Base-by-base conservation (phyloP, 2,329 filamentous ascomycete genomes). In the Claviceps purpurea region DNA sequence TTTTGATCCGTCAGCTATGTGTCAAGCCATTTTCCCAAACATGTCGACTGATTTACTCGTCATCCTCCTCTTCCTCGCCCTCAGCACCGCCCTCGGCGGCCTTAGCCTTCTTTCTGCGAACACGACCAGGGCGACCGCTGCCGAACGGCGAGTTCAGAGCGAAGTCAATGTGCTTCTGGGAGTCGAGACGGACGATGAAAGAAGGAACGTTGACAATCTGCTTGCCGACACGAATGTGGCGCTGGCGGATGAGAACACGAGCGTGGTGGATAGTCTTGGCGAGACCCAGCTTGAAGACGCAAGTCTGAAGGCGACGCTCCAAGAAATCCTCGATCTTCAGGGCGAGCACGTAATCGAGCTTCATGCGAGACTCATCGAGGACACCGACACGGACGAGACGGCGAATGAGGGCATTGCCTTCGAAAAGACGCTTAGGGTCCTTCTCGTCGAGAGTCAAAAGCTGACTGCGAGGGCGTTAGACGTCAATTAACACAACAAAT, bases 151-250 rank as follows among this genome's bases (percentile, higher is more conserved):
- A 97, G 76, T 85, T 94, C 62, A 98, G 84, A 59, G 93, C 82
- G 74, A 98, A 97, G 82, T 98, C 93, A 68, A 98, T 97, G 86
- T 98, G 93, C 88, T 98, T 98, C 85, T 98, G 93, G 68, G 90
- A 96, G 82, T 98, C 93, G 70, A 98, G 89, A 78, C 93, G 93
- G 75, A 98, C 93, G 72, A 98, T 86, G 86, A 95, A 98, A 52
- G 91, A 97, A 61, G 93, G 93, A 56, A 98, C 93, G 77, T 98
- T 98, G 82, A 98, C 93, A 72, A 98, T 97, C 82, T 98, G 93
- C 88, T 98, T 98, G 77, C 93, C 93, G 71, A 98, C 93, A 71
- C 90, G 93, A 78, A 98, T 98, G 82, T 98, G 93, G 71, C 93
- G 87, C 82, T 98, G 93, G 74, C 89, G 89, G 81, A 98, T 98